Conservation (phyloP, 495 filamentous ascomycete genomes). For the Venustampulla echinocandica region DNA sequence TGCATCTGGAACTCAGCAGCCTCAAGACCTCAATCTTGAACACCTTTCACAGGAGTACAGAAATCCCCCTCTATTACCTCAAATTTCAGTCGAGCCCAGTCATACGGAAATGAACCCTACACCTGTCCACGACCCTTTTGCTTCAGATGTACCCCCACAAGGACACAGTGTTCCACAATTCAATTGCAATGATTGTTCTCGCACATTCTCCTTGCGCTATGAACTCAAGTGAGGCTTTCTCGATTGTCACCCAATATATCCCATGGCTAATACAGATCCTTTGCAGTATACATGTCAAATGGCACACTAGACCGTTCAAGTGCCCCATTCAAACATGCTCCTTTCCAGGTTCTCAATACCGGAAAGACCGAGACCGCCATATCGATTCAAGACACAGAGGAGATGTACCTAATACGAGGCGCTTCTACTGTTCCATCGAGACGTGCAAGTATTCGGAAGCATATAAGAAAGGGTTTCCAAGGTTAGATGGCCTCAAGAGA, state of each 20-base stretch:
- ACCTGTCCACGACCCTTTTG: conserved; percentile 1
- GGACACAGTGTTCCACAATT: neutral
- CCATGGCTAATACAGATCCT: neutral
- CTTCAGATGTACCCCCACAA: neutral
- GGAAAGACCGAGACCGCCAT: conserved; percentile 4
- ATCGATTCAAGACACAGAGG: too few relatives aligned
- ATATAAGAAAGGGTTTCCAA: conserved; percentile 3
- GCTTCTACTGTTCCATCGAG: conserved; percentile 6
- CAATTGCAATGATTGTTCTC: conserved; percentile 1
- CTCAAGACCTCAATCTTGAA: neutral
- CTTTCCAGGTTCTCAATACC: conserved; percentile 4
- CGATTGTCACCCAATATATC: neutral
- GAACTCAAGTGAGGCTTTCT: conserved; percentile 5
- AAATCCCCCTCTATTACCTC: neutral
- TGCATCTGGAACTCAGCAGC: neutral
- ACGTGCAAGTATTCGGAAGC: conserved; percentile 8
- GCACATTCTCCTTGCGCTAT: neutral
- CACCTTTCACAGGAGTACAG: neutral
- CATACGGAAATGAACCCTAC: neutral
- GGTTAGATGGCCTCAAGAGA: conserved; percentile 4
- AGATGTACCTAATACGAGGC: conserved; percentile 3
- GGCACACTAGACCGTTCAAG: conserved; percentile 3
- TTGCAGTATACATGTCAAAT: conserved; percentile 7
- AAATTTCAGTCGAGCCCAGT: neutral
- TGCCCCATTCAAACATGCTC: conserved; percentile 4